These are phyloP conservation scores for Recurvomyces mirabilis DNA, from an alignment of 495 filamentous ascomycete species.

Conservation along the genomic window DNA sequence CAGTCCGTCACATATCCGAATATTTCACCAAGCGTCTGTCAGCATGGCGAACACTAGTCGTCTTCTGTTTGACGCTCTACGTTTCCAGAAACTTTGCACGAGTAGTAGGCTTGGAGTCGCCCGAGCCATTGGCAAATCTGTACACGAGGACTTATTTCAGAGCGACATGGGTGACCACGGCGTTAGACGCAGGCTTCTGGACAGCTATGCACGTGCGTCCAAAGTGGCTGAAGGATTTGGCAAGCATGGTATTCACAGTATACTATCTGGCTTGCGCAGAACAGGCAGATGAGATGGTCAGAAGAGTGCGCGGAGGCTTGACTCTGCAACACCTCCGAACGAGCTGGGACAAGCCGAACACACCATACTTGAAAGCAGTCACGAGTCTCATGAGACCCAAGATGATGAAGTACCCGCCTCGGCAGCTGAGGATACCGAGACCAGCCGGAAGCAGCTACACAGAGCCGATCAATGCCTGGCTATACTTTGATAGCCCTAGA, in stretches of 20 bases:
- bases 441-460: conserved; percentile 67
- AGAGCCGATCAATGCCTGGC: conserved; percentile 74
- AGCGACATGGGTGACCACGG: conserved; percentile 93
- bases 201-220: conserved; percentile 83
- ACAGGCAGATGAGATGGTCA: conserved; percentile 89
- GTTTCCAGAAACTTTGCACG: conserved; percentile 85
- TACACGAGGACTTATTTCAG: conserved; percentile 93
- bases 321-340: conserved; percentile 87
- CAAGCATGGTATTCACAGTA: conserved; percentile 66
- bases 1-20: conserved; percentile 60
- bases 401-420: conserved; percentile 54
- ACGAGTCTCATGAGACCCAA: conserved; percentile 63
- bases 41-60: conserved; percentile 76
- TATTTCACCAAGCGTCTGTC: conserved; percentile 59
- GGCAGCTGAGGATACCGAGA: conserved; percentile 71
- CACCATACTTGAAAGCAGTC: conserved; percentile 65
- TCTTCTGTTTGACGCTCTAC: conserved; percentile 87
- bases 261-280: conserved; percentile 93
- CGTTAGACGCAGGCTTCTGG: conserved; percentile 94
- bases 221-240: conserved; percentile 72
- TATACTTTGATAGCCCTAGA: conserved; percentile 87
- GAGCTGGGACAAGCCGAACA: conserved; percentile 88
- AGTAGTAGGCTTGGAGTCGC: conserved; percentile 78
- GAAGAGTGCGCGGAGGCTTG: conserved; percentile 71
- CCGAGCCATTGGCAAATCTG: conserved; percentile 87